These are phyloP conservation scores for Ascoidea rubescens DNA, from an alignment of 805 yeast species.

Conservation along the genomic window DNA sequence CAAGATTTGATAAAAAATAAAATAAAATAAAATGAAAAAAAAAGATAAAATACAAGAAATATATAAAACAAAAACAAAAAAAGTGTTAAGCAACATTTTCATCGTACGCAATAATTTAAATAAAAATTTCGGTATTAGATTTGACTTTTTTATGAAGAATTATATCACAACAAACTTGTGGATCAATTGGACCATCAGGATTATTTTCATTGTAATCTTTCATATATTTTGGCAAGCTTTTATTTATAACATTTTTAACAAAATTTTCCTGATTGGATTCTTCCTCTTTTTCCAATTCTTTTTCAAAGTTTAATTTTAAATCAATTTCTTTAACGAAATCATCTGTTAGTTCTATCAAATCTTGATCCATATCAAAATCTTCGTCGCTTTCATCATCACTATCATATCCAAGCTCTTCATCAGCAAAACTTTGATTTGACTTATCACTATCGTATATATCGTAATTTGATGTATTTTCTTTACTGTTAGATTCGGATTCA, in stretches of 20 bases:
- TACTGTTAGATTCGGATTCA: no score
- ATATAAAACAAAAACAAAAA: not conserved
- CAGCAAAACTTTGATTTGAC: no score
- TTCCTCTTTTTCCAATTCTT: not conserved
- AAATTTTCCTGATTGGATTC: constrained; percentile 2
- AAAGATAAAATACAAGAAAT: not conserved
- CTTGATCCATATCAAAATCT: constrained; percentile 6
- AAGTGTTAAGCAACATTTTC: constrained; percentile 4
- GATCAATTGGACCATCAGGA: constrained; percentile 19
- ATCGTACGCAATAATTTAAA: constrained; percentile 24
- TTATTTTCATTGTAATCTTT: constrained; percentile 9
- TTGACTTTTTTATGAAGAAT: constrained; percentile 29
- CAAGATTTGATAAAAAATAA: not conserved
- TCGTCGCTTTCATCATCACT: constrained; percentile 11
- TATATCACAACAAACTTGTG: constrained; percentile 62
- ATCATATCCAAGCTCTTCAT: constrained; percentile 8
- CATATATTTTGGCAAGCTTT: constrained; percentile 4
- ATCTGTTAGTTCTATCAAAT: not conserved
- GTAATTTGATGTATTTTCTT: no score
- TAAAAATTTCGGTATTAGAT: constrained; percentile 51
- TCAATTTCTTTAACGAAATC: not conserved
- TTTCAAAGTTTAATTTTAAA: not conserved
- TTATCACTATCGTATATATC: no score
- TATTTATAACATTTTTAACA: no score
- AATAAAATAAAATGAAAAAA: not conserved